These are phyloP conservation scores for Epichloe festucae DNA, from an alignment of 2,329 filamentous ascomycete species.

Conservation along the genomic window DNA sequence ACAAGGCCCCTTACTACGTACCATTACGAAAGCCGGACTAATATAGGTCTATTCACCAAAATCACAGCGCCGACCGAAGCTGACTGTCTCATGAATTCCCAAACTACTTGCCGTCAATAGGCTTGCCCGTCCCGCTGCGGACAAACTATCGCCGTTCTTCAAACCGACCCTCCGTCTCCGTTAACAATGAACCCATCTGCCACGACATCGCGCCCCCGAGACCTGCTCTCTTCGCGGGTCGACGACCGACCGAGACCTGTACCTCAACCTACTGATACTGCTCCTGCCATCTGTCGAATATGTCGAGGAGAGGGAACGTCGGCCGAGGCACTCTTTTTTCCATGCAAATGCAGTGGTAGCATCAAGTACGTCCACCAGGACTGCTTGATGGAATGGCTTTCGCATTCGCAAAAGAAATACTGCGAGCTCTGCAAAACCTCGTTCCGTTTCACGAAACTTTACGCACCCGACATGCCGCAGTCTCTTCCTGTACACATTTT, in stretches of 20 bases:
- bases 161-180: not conserved
- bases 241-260: slow-evolving; percentile 10
- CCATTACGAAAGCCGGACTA: not conserved
- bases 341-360: slow-evolving; percentile 97
- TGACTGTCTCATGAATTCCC: slow-evolving; percentile 4
- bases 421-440: slow-evolving; percentile 98
- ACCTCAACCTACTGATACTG: slow-evolving; percentile 18
- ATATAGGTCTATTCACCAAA: not conserved
- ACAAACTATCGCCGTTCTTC: slow-evolving; percentile 6
- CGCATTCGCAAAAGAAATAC: slow-evolving; percentile 98
- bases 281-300: slow-evolving; percentile 82
- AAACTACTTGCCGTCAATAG: slow-evolving; percentile 3
- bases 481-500: slow-evolving; percentile 73
- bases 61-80: not conserved
- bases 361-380: slow-evolving; percentile 98
- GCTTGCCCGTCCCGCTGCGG: slow-evolving; percentile 2
- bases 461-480: slow-evolving; percentile 85
- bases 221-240: slow-evolving; percentile 9
- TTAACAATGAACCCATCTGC: slow-evolving; percentile 3
- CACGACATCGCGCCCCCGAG: not conserved
- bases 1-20: not conserved
- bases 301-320: slow-evolving; percentile 77
- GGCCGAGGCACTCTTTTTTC: slow-evolving; percentile 84
- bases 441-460: slow-evolving; percentile 96
- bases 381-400: slow-evolving; percentile 97